Base-by-base conservation (phyloP, 1,139 yeast species). In the Diutina mesorugosa region DNA sequence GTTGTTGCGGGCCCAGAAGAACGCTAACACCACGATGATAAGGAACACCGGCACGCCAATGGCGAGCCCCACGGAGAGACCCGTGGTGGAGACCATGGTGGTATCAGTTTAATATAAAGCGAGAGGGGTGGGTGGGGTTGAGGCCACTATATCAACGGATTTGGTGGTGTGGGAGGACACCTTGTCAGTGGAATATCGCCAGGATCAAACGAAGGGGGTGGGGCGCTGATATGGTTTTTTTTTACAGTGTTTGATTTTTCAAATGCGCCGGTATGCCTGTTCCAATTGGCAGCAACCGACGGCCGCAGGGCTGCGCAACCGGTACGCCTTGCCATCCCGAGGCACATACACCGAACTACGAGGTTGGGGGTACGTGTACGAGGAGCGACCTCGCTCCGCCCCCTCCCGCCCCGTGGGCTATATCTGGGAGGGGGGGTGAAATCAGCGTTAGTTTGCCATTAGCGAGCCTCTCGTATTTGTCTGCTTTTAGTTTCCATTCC, bases 21-120 rank as follows among this genome's bases (percentile, higher is more conserved):
- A 35, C 16, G 65, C 55, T 6, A 64, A 58, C 29, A 65, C 61
- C 16, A 63, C 61, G 18, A 67, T 59, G 21, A 63, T 57, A 9
- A 62, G 41, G 53, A 69, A 65, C 46, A 74, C 65, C 2, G 79
- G 79, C 45, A 74, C 62, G 7, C 80, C 79, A 45, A 76, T 73
- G 18, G 78, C 76, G 55, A 76, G 65, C 3, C 79, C 79, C 18
- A 76, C 78, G 12, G 79, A 65, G 47, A 67, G 62, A 4, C 62
- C 62, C 28, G 59, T 32, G 45, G 18, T 47, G 35, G 48, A 32
- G 45, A 50, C 53, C 53, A 50, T 50, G 53, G n/a, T 35, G 14
- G 14, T 5, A 10, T 10, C 10, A 35, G 41, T 12, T 14, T 3
- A 21, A 2, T 21, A 21, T 3, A 21, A 21, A 21, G 26, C 26